phyloP scores from a whole-genome alignment of 2,329 filamentous ascomycete genomes.

The Sclerotinia borealis region DNA sequence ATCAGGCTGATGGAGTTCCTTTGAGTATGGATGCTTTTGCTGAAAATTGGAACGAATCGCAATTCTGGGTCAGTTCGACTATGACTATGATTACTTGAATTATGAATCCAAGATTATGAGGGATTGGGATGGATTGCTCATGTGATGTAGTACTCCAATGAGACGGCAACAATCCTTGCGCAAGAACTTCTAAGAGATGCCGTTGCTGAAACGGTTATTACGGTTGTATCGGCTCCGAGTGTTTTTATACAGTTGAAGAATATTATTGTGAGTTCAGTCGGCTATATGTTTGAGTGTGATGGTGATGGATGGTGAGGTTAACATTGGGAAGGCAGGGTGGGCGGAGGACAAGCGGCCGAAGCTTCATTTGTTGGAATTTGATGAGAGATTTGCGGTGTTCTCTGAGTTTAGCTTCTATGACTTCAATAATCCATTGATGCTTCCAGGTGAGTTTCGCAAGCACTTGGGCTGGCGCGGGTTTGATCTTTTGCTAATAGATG shows the following conservation, averaged over 20 bases:
- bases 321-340: conserved; percentile 16
- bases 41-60: conserved; percentile 78
- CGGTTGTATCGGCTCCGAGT: conserved; percentile 67
- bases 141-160: conserved; percentile 56
- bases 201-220: conserved; percentile 53
- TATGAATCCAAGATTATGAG: neutral
- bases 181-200: conserved; percentile 58
- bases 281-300: neutral
- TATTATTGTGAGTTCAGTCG: conserved; percentile 32
- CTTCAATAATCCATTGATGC: conserved; percentile 59
- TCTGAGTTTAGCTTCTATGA: conserved; percentile 71
- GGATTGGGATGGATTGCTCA: neutral
- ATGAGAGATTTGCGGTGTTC: conserved; percentile 67
- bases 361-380: conserved; percentile 65
- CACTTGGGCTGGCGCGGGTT: too few species aligned
- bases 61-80: conserved; percentile 66
- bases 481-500: neutral
- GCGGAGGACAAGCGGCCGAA: conserved; percentile 43
- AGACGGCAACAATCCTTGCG: conserved; percentile 60
- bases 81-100: neutral
- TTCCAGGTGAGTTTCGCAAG: conserved; percentile 44
- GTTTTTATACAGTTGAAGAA: conserved; percentile 74
- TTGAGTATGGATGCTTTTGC: conserved; percentile 64
- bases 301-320: conserved; percentile 6
- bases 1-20: conserved; percentile 36